These are phyloP conservation scores for Pestalotiopsis sp. DNA, from an alignment of 2,329 filamentous ascomycete species.

Conservation along the genomic window DNA sequence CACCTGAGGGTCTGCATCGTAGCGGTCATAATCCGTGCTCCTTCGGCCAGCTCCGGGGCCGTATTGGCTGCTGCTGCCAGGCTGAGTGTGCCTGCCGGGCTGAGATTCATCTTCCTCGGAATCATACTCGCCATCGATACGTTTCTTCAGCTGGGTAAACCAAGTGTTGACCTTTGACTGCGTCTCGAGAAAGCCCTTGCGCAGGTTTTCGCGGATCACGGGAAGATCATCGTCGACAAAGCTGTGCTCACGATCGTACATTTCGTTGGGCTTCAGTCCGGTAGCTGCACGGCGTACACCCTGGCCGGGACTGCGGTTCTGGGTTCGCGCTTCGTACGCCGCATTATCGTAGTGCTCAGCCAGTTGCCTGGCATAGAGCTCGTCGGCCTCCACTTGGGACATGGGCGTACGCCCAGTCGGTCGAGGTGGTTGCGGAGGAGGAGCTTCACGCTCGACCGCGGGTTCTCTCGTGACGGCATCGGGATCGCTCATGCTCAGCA, in stretches of 20 bases:
- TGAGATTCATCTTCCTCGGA: slow-evolving; percentile 63
- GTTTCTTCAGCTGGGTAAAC: slow-evolving; percentile 91
- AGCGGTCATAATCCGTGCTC: slow-evolving; percentile 87
- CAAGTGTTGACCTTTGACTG: slow-evolving; percentile 91
- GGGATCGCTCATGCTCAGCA: slow-evolving; percentile 88
- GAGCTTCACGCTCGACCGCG: slow-evolving; percentile 53
- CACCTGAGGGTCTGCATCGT: slow-evolving; percentile 92
- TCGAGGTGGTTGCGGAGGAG: slow-evolving; percentile 81
- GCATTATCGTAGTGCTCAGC: slow-evolving; percentile 84
- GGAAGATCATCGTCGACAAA: slow-evolving; percentile 97
- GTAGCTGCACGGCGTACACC: slow-evolving; percentile 48
- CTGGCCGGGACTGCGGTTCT: slow-evolving; percentile 39
- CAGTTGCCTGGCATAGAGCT: slow-evolving; percentile 87
- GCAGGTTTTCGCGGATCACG: slow-evolving; percentile 88
- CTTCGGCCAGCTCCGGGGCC: slow-evolving; percentile 66
- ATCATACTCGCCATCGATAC: slow-evolving; percentile 84
- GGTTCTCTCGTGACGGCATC: slow-evolving; percentile 61
- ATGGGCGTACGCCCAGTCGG: slow-evolving; percentile 65
- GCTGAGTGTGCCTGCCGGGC: slow-evolving; percentile 32
- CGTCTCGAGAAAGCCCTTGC: slow-evolving; percentile 92
- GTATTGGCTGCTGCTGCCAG: slow-evolving; percentile 37
- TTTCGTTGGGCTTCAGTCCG: slow-evolving; percentile 58
- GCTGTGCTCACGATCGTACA: slow-evolving; percentile 75
- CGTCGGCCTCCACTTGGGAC: slow-evolving; percentile 87
- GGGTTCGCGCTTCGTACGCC: slow-evolving; percentile 59